Evolutionary conservation across 2,329 filamentous ascomycete species (phyloP), one percentile per base, ranked within the genome.

Genomic region (Aspergillus transmontanensis): DNA sequence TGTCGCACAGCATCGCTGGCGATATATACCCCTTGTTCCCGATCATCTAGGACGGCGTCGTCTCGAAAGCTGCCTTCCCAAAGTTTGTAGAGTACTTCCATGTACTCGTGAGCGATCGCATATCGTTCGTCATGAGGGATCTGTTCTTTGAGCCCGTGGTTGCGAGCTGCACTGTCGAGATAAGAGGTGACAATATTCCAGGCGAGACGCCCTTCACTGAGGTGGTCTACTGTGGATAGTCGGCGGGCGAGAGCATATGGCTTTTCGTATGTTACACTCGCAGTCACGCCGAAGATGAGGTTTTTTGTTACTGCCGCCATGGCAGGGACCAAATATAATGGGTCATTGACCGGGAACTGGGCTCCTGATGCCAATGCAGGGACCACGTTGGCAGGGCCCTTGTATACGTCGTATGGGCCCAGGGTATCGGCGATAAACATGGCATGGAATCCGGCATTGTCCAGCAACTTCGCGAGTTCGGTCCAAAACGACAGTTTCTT

Each of bases 11-110:
- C 58, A 28, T 59, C 45, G 14, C 36, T 59, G 9, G 60, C 57
- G n/a, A 64, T 51, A 61, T 66, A 66, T 48, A 63, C 62, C 65
- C 65, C 23, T 59, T 62, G 30, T 56, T 64, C 39, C 64, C 43
- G 32, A 43, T 70, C 12, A n/a, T 54, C 50, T 30, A 51, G 12
- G 1, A 78, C 70, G 0, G 77, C 74, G 4, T 72, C 72, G 41
- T 77, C 74, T 34, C 77, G 72, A 81, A 82, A 85, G n/a, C 78
- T 82, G 0, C 79, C 80, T 74, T 85, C 82, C 82, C 81, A 85
- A 0, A 84, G 75, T 69, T 82, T 82, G 56, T 79, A 78, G 4
- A 74, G 61, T 1, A 79, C 72, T 11, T 75, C 69, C 53, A 81
- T 65, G 61, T 81, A 82, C 65, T 83, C 81, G 56, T 83, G 74